Evolutionary conservation across 2,329 filamentous ascomycete species (phyloP), one percentile per base, ranked within the genome.

Genomic region (Fusarium pseudograminearum): DNA sequence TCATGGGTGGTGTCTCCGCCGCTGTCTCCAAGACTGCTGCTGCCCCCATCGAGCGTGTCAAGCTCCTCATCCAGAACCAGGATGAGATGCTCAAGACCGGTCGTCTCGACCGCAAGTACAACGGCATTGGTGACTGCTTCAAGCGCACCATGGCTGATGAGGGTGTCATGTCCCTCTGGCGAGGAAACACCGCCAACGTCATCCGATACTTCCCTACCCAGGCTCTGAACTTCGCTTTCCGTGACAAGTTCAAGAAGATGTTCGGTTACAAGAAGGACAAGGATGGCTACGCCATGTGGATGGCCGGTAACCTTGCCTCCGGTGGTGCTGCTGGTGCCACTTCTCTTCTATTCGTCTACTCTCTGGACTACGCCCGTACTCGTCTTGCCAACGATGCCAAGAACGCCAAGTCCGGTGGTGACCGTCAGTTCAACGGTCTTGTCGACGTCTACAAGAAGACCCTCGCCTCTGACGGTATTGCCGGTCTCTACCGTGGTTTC

Each of bases 201-300:
- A 97, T 99, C 90, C 96, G 96, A 92, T 99, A 99, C 90, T 99
- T 99, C 93, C 96, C 96, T 78, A 99, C 96, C 84, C 96, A 99
- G 91, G 96, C 96, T 80, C 89, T 99, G 84, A 99, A 99, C 94
- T 99, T 99, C 83, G 96, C 96, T 84, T 99, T 99, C 96, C 96
- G 96, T 86, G 96, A 99, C 86, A 98, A 97, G 91, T 99, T 98
- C 94, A 99, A 99, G 94, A 89, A 92, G 82, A 97, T 99, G 94
- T 99, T 99, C 91, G 93, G 93, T 83, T 99, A 93, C 94, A 99
- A 98, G 94, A 98, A 98, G 93, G 96, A 99, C 73, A 91, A 91
- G 86, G 96, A 99, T 84, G 96, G 96, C 81, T 99, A 99, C 86
- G 88, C 86, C 83, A 94, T 94, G 92, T 99, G 96, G 96, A 98